Evolutionary conservation across 2,329 filamentous ascomycete species (phyloP).

Genomic region (Verticillium tricorpus): DNA sequence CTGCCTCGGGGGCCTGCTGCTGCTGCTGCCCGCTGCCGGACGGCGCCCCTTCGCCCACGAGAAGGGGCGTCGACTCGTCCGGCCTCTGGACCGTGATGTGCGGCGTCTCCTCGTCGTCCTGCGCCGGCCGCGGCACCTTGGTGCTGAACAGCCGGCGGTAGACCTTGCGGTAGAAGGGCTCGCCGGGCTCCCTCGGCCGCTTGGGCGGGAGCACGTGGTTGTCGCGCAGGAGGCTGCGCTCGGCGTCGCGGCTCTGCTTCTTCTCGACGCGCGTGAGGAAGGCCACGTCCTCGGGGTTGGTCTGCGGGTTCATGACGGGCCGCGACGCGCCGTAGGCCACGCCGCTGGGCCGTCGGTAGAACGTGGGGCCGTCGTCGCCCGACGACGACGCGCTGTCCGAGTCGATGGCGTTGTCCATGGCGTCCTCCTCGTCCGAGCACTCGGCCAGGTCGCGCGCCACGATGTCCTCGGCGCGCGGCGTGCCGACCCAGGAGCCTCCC

Average conservation of each 20-base stretch:
- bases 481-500: conserved; percentile 48
- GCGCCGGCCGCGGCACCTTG: conserved; percentile 34
- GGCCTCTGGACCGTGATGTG: conserved; percentile 26
- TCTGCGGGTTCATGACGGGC: conserved; percentile 60
- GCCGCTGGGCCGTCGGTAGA: conserved; percentile 73
- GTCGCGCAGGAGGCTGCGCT: conserved; percentile 58
- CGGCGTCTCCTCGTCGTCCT: conserved; percentile 33
- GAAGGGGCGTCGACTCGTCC: conserved; percentile 36
- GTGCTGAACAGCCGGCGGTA: conserved; percentile 53
- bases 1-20: conserved; percentile 22
- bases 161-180: conserved; percentile 29
- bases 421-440: conserved; percentile 53
- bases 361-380: conserved; percentile 37
- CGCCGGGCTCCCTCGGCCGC: conserved; percentile 31
- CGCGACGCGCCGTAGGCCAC: conserved; percentile 69
- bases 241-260: conserved; percentile 52
- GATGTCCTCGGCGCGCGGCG: conserved; percentile 62
- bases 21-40: background rate
- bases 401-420: conserved; percentile 23
- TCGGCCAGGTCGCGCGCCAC: conserved; percentile 64
- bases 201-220: conserved; percentile 63
- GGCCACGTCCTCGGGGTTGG: conserved; percentile 32
- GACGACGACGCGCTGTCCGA: conserved; percentile 28
- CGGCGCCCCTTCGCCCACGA: conserved; percentile 16
- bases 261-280: conserved; percentile 50